Evolutionary conservation across 2,329 filamentous ascomycete species (phyloP).

Genomic region (Pseudogymnoascus sp.): DNA sequence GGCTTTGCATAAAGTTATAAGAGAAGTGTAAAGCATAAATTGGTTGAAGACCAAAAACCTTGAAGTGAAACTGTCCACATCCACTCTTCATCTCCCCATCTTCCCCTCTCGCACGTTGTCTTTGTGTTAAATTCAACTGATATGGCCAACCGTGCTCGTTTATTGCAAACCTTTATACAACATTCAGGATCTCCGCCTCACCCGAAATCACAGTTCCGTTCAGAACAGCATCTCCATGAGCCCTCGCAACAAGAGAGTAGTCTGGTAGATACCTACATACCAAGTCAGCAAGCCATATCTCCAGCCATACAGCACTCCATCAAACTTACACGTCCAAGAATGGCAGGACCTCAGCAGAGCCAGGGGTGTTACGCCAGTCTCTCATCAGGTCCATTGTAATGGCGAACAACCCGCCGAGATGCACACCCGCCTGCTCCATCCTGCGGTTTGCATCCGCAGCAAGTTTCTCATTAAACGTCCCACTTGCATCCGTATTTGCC

Average conservation of each 20-base stretch:
- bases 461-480: slow-evolving; percentile 55
- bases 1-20: neutral
- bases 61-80: neutral
- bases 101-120: neutral
- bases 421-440: slow-evolving; percentile 61
- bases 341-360: slow-evolving; percentile 50
- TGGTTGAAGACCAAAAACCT: neutral
- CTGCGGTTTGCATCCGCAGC: slow-evolving; percentile 58
- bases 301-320: neutral
- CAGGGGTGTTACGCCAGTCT: slow-evolving; percentile 33
- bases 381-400: slow-evolving; percentile 26
- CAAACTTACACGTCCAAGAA: slow-evolving; percentile 48
- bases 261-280: slow-evolving; percentile 47
- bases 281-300: neutral
- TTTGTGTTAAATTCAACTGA: neutral
- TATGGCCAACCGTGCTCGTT: neutral
- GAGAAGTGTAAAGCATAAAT: neutral
- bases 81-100: neutral
- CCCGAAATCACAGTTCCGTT: slow-evolving; percentile 54
- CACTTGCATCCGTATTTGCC: slow-evolving; percentile 65
- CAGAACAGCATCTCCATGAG: slow-evolving; percentile 51
- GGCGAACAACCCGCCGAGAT: slow-evolving; percentile 32
- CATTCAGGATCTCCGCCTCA: slow-evolving; percentile 34
- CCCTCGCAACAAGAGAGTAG: slow-evolving; percentile 57
- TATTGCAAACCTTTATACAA: neutral